Conservation (phyloP, 768 basidiomycete species). For the Phylloporus arenicola region DNA sequence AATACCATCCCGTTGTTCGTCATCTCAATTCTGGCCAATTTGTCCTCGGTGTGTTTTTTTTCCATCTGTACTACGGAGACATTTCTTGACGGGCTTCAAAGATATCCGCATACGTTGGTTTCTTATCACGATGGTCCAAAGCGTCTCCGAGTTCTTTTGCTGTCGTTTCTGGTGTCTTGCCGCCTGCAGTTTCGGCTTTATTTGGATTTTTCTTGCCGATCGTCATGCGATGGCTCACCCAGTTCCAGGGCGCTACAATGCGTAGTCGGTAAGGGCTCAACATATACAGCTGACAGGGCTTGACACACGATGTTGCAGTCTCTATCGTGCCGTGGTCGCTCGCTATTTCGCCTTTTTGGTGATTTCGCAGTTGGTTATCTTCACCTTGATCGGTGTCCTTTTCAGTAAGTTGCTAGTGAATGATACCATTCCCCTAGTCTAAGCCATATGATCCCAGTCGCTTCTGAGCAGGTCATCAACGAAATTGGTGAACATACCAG, state of each 20-base stretch:
- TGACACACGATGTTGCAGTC: conserved; percentile 33
- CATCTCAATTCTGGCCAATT: conserved; percentile 88
- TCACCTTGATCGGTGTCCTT: conserved; percentile 85
- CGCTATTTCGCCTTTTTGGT: conserved; percentile 93
- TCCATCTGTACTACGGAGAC: neutral
- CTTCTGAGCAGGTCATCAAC: conserved; percentile 38
- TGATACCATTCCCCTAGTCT: neutral
- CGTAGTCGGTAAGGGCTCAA: conserved; percentile 25
- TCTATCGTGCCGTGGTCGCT: conserved; percentile 88
- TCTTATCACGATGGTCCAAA: conserved; percentile 67
- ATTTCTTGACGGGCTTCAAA: conserved; percentile 6
- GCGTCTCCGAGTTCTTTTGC: conserved; percentile 67
- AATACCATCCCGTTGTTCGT: conserved; percentile 90
- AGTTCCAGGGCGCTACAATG: conserved; percentile 55
- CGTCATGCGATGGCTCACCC: conserved; percentile 78
- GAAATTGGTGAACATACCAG: conserved; percentile 46
- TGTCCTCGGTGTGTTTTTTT: conserved; percentile 57
- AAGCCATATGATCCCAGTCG: conserved; percentile 16
- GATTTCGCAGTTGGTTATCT: conserved; percentile 89
- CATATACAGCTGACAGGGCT: neutral
- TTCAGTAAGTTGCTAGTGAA: conserved; percentile 55
- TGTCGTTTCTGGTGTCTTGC: conserved; percentile 86
- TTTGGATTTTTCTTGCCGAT: conserved; percentile 91
- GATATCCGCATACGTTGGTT: conserved; percentile 57
- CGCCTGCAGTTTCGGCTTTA: conserved; percentile 79